Conservation (phyloP, 2,329 filamentous ascomycete species). For the Sphaerulina vaccinii region DNA sequence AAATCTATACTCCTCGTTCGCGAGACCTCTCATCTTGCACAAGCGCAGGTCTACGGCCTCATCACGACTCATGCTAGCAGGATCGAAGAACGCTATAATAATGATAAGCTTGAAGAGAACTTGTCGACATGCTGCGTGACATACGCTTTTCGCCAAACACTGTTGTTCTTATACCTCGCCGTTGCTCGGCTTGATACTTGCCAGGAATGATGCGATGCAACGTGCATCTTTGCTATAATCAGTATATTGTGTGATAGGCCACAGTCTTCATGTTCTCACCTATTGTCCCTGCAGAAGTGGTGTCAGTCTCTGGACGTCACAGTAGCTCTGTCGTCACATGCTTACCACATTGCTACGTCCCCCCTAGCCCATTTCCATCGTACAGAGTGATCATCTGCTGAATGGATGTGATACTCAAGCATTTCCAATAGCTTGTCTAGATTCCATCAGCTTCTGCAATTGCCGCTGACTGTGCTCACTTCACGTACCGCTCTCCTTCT, state of each 20-base stretch:
- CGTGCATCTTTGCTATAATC: not conserved
- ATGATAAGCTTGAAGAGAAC: not conserved
- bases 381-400: constrained; percentile 1
- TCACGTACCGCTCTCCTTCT: not conserved
- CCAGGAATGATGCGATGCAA: not conserved
- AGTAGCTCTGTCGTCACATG: too few relatives aligned
- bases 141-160: constrained; percentile 2
- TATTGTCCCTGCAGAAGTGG: not conserved
- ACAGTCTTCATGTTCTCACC: not conserved
- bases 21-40: not conserved
- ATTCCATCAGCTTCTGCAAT: not conserved
- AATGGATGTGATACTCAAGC: constrained; percentile 1
- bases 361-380: not conserved
- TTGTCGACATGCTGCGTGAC: not conserved
- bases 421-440: not conserved
- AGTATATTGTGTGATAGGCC: not conserved
- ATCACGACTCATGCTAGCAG: not conserved
- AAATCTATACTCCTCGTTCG: too few relatives aligned
- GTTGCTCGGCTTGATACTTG: not conserved
- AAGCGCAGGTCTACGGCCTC: not conserved
- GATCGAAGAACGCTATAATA: not conserved
- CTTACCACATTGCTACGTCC: not conserved
- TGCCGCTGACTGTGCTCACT: not conserved
- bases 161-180: not conserved
- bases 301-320: not conserved